Conservation (phyloP, 1,284 basidiomycete species). For the Puccinia novopanici region DNA sequence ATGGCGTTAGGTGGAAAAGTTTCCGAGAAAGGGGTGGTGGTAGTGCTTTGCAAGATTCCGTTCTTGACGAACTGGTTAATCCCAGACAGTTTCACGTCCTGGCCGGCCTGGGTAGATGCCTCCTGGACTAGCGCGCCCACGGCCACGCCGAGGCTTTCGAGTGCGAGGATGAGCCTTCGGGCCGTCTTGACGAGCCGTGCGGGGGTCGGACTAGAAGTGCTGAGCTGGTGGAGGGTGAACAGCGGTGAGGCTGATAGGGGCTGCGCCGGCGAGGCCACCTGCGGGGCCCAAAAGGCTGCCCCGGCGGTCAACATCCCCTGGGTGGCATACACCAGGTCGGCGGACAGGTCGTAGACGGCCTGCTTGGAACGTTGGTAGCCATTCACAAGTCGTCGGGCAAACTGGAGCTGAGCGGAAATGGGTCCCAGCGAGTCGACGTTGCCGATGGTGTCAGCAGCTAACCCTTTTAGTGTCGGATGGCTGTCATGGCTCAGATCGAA, state of each 20-base stretch:
- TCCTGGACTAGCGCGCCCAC: constrained; percentile 7
- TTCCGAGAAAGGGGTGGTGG: neutral
- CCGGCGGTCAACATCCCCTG: constrained; percentile 17
- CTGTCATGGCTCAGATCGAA: constrained; percentile 17
- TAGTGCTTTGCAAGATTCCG: neutral
- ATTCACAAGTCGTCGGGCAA: constrained; percentile 33
- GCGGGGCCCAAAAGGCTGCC: neutral
- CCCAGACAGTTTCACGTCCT: neutral
- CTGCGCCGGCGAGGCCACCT: constrained; percentile 33
- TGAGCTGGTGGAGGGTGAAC: constrained; percentile 11
- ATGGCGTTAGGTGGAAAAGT: neutral
- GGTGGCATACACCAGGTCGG: constrained; percentile 36
- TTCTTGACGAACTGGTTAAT: constrained; percentile 26
- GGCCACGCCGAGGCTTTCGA: constrained; percentile 24
- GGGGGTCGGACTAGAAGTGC: neutral
- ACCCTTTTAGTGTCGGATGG: neutral
- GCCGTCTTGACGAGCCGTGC: constrained; percentile 17
- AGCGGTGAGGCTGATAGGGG: constrained; percentile 41
- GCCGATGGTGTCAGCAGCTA: neutral
- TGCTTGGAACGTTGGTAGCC: constrained; percentile 34
- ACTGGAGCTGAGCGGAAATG: constrained; percentile 17
- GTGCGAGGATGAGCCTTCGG: neutral
- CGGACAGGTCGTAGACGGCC: constrained; percentile 21
- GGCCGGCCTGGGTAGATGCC: neutral
- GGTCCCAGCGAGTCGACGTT: neutral